Base-by-base conservation (phyloP, 2,329 filamentous ascomycete genomes). In the Uncinocarpus reesii region DNA sequence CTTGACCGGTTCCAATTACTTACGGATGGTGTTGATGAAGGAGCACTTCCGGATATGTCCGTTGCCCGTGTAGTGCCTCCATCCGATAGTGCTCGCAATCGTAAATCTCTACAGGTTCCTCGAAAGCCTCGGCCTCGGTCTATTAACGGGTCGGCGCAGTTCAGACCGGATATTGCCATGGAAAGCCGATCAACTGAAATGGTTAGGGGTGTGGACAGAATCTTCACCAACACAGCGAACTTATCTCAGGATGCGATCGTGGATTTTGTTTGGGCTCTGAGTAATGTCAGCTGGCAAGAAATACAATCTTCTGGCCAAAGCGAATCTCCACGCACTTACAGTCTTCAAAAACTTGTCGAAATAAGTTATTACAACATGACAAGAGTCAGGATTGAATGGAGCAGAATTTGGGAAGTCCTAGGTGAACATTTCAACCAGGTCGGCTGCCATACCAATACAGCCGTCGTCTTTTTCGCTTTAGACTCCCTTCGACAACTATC, bases 291-390 rank as follows among this genome's bases (percentile, higher is more conserved):
- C 66, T 96, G 92, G 92, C 90, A 96, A 61, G 92, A 98, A 66
- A 98, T 98, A 60, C 90, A 93, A 63, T 94, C 92, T 2, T 96
- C 92, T 0, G 92, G 92, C 0, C 86, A 90, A 49, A 95, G 90
- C 61, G 92, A 98, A 52, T 93, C 87, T 18, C 92, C 92, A 8
- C 81, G 93, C 47, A 98, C 90, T 7, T 98, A 95, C 74, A 95
- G 89, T 69, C 71, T 98, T 53, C 92, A 98, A 62, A 98, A 98
- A 67, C 79, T 98, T 54, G 93, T 98, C 13, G 92, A 98, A 67
- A 96, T 98, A 66, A 94, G 87, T 65, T 95, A 95, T 67, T 98
- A 98, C 78, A 98, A 98, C 71, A 98, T 98, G 92, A 88, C 86
- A 51, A 82, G 92, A 73, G 90, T 98, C 29, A 84, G 92, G 59